Evolutionary conservation across 768 basidiomycete species (phyloP), one percentile per base, ranked within the genome.

Genomic region (Tephrocybe rancida): DNA sequence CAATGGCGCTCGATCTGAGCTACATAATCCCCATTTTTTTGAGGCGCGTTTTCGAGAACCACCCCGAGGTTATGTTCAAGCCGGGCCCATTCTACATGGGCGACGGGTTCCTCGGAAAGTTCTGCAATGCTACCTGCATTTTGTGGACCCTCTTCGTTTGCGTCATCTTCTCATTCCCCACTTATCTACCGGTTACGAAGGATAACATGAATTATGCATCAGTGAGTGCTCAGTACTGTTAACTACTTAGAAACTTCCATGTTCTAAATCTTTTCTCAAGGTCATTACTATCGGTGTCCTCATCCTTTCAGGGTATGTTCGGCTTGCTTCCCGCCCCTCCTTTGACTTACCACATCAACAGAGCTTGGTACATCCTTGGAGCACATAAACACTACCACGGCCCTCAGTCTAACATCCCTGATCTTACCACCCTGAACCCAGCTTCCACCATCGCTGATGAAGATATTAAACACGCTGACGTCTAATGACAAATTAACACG

Each of bases 31-130:
- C 91, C 3, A 91, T 94, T 60, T 81, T 86, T 66, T 76, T 86
- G 69, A 82, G 90, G 37, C 77, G 90, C 26, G 64, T 85, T 25
- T 90, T 78, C 68, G 72, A 77, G 58, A 77, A 84, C 50, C 91
- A 93, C 63, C 88, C 89, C 0, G 90, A 93, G 44, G 91, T 94
- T 32, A 76, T 80, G 61, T 94, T 94, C 77, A 85, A 81, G 55
- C 92, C 92, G 3, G 92, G 92, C 10, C 91, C 92, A 5, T 92
- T 93, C 73, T 92, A 87, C 72, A 85, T 93, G 83, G 87, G 90
- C 26, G 71, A 81, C 50, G 89, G 89, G 0, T 55, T 75, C 37
- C 65, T 90, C 14, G 89, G 89, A 0, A 78, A 78, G 73, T 64
- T 74, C 3, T 79, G 79, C 52, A 91, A 92, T 61, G 56, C 76